Percentiles rank a stretch among this genome's conserved stretches.
Conservation (phyloP, 441 rosid genomes). For the Adansonia rubrostipa region DNA sequence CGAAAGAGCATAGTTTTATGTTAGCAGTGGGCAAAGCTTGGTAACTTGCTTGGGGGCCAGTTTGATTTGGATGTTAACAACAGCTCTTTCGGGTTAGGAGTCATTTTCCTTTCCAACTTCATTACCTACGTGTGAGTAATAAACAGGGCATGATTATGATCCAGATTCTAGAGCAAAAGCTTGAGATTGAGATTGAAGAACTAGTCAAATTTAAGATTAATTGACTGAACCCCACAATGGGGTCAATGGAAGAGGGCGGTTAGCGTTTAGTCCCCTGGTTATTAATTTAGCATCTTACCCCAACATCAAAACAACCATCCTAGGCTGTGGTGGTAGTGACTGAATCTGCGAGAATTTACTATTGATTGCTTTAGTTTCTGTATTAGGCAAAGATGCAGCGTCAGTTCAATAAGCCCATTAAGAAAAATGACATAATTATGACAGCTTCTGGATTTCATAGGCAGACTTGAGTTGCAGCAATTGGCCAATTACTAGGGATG, state of each 20-base stretch:
- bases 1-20: background rate
- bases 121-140: background rate
- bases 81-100: background rate
- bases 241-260: background rate
- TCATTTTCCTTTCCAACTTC: constrained; percentile 14
- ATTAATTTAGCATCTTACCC: background rate
- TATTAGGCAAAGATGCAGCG: background rate
- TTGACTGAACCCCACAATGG: background rate
- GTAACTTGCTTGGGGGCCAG: constrained; percentile 3
- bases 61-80: background rate
- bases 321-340: background rate
- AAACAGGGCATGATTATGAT: background rate
- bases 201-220: background rate
- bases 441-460: no score
- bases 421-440: no score
- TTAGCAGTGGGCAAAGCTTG: background rate
- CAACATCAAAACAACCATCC: background rate
- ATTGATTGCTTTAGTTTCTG: background rate
- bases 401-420: no score
- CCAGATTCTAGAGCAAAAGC: background rate
- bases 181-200: background rate
- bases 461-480: no score
- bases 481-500: no score
- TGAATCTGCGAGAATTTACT: background rate
- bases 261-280: background rate